These are phyloP conservation scores for Bonia amplexicaulis DNA, from an alignment of 176 grass and related monocot genomes.

Conservation along the genomic window DNA sequence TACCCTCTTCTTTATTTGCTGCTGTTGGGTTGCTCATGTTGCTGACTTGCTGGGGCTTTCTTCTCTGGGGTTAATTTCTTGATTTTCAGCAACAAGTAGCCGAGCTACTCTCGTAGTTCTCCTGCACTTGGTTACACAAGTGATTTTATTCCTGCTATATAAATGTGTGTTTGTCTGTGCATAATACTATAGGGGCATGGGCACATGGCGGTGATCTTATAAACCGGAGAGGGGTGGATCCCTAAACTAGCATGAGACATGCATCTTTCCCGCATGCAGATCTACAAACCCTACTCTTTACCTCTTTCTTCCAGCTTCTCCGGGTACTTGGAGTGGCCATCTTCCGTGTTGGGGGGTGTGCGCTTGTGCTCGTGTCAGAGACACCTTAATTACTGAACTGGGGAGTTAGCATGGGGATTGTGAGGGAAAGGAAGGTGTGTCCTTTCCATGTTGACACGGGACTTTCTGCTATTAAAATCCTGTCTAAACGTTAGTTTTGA, in stretches of 20 bases:
- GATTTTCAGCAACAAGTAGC: not conserved
- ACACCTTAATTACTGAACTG: conserved; percentile 5
- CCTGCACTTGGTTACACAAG: not conserved
- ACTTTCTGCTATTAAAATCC: conserved; percentile 12
- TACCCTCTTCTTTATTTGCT: not conserved
- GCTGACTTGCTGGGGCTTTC: not conserved
- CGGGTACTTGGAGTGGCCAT: conserved; percentile 21
- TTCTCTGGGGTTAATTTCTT: conserved; percentile 18
- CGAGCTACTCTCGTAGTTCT: conserved; percentile 25
- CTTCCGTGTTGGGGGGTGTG: conserved; percentile 11
- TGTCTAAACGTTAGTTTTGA: not conserved
- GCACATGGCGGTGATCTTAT: conserved; percentile 45
- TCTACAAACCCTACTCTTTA: conserved; percentile 48
- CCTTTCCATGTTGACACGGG: conserved; percentile 44
- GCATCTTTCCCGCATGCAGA: conserved; percentile 36
- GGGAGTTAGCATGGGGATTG: conserved; percentile 10
- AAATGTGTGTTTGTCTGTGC: not conserved
- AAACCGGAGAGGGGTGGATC: conserved; percentile 31
- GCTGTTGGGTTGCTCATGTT: not conserved
- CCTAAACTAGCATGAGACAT: conserved; percentile 32
- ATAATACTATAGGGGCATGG: conserved; percentile 38
- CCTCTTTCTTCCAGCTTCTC: conserved; percentile 50
- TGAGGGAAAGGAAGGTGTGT: conserved; percentile 17
- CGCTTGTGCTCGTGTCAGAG: conserved; percentile 29
- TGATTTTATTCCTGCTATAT: conserved; percentile 43